A percentile compares a stretch with the other conserved stretches of the same genome.
Evolutionary conservation across 1,284 basidiomycete species (phyloP).

Genomic region (Tylopilus sp.): DNA sequence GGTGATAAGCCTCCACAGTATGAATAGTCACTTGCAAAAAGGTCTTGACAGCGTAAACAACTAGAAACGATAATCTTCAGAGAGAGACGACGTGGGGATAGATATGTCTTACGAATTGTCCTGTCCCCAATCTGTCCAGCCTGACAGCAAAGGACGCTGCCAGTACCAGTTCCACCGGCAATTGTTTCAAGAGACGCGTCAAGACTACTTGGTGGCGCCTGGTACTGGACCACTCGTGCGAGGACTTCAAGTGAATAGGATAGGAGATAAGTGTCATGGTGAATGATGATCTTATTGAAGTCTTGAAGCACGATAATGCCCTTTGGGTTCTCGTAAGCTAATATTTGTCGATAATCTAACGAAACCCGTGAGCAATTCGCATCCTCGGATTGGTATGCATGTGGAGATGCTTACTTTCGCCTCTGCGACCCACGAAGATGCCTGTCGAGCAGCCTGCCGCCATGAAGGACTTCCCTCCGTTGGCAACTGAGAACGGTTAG

Average conservation of each 20-base stretch:
- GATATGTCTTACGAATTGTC: conserved; percentile 44
- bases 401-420: conserved; percentile 42
- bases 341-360: conserved; percentile 53
- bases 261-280: conserved; percentile 51
- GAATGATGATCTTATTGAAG: conserved; percentile 64
- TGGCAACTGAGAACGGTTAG: conserved; percentile 29
- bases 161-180: conserved; percentile 38
- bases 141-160: conserved; percentile 55
- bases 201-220: conserved; percentile 43
- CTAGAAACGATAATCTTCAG: conserved; percentile 35
- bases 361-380: conserved; percentile 2
- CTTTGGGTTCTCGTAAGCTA: conserved; percentile 45
- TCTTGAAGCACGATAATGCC: conserved; percentile 53
- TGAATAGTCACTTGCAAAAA: conserved; percentile 54
- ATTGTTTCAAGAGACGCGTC: conserved; percentile 56
- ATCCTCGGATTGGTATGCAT: not conserved
- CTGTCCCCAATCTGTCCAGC: conserved; percentile 49
- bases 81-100: not conserved
- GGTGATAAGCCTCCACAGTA: conserved; percentile 38
- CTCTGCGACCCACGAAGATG: conserved; percentile 56
- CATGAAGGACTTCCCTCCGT: conserved; percentile 49
- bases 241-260: conserved; percentile 69
- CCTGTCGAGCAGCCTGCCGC: conserved; percentile 60
- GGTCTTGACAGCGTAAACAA: conserved; percentile 62
- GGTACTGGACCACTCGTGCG: conserved; percentile 50